Evolutionary conservation across 768 basidiomycete genomes (phyloP).

Genomic region (Fistulinella prunicolor): DNA sequence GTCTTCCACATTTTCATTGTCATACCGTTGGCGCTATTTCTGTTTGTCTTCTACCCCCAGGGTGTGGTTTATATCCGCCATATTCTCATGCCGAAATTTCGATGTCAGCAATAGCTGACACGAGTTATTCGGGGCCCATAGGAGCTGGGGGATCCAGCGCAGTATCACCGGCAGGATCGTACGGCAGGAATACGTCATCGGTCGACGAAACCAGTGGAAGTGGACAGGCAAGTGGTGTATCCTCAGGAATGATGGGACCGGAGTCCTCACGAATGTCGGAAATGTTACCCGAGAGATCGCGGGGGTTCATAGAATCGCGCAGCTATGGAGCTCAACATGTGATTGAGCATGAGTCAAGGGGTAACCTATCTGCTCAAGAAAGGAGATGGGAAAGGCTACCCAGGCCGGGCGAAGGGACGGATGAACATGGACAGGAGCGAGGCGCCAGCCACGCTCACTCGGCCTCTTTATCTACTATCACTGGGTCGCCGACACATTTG

Average conservation of each 20-base stretch:
- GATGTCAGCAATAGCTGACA: slow-evolving; percentile 10
- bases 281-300: neutral
- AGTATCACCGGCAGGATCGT: slow-evolving; percentile 24
- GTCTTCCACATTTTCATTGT: slow-evolving; percentile 5
- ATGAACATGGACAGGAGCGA: neutral
- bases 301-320: neutral
- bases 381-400: neutral
- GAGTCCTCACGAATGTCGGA: slow-evolving; percentile 13
- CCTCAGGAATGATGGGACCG: slow-evolving; percentile 10
- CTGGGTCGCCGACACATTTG: slow-evolving; percentile 14
- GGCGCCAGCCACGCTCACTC: slow-evolving; percentile 18
- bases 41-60: neutral
- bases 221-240: slow-evolving; percentile 13
- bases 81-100: neutral
- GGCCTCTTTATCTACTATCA: slow-evolving; percentile 25
- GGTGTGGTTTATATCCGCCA: neutral
- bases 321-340: neutral
- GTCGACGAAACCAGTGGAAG: slow-evolving; percentile 13
- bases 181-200: slow-evolving; percentile 22
- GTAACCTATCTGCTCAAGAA: neutral
- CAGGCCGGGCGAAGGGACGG: neutral
- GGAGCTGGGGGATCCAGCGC: slow-evolving; percentile 17
- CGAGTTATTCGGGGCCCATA: slow-evolving; percentile 1
- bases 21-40: neutral
- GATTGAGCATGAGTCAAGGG: neutral